Conservation (phyloP, 2,329 filamentous ascomycete species). For the Hortaea sp. region DNA sequence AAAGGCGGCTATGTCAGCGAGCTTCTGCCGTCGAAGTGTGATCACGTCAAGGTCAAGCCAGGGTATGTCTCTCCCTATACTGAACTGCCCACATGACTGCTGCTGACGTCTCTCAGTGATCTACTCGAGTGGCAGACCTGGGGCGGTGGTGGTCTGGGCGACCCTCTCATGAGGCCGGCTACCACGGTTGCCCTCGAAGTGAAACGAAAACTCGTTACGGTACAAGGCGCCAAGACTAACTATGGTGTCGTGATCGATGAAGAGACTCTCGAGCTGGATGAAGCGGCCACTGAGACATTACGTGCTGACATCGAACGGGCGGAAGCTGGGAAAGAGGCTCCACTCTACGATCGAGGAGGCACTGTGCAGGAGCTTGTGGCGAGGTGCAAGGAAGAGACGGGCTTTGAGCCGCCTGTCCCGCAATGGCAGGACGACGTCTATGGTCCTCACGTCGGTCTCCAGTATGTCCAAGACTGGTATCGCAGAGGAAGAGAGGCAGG, state of each 20-base stretch:
- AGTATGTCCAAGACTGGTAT: conserved; percentile 19
- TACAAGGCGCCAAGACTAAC: conserved; percentile 12
- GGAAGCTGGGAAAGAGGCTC: conserved; percentile 12
- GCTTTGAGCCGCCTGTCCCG: conserved; percentile 13
- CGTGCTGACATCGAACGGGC: conserved; percentile 15
- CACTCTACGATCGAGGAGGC: conserved; percentile 15
- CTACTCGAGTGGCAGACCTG: conserved; percentile 18
- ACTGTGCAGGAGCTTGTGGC: conserved; percentile 14
- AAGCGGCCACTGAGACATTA: conserved; percentile 11
- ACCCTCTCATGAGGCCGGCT: conserved; percentile 14
- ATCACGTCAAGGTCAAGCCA: conserved; percentile 18
- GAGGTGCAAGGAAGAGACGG: conserved; percentile 14
- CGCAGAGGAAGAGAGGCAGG: conserved; percentile 10
- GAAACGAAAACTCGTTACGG: conserved; percentile 14
- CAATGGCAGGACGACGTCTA: conserved; percentile 19
- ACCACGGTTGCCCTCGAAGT: conserved; percentile 17
- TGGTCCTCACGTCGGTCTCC: conserved; percentile 16
- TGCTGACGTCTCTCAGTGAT: conserved; percentile 6
- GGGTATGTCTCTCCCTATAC: conserved; percentile 4
- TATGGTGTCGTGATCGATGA: conserved; percentile 15
- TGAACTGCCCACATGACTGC: not conserved
- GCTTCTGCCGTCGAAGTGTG: conserved; percentile 14
- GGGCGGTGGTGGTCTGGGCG: conserved; percentile 16
- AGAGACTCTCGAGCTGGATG: conserved; percentile 12
- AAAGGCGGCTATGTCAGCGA: conserved; percentile 4